A percentile compares a stretch with the other conserved stretches of the same genome.
These are phyloP conservation scores for Colletotrichum sp. DNA, from an alignment of 2,329 filamentous ascomycete species.

Conservation along the genomic window DNA sequence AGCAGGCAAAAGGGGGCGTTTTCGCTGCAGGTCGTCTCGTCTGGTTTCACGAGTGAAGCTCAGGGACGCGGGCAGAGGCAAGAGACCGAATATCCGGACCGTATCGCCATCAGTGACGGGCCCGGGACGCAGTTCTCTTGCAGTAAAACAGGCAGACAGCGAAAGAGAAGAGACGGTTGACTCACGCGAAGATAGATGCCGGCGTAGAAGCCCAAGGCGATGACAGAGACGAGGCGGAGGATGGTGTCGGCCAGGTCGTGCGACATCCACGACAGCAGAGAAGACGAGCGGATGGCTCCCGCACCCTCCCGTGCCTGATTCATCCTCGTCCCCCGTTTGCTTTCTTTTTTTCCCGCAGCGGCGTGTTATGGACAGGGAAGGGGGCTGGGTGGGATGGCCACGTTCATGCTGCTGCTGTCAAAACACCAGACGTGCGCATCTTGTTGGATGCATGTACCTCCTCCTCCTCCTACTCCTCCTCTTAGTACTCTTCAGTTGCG, in stretches of 20 bases:
- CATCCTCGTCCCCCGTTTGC: background rate
- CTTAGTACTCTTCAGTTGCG: background rate
- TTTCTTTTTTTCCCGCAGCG: background rate
- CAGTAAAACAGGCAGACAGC: background rate
- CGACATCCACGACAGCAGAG: background rate
- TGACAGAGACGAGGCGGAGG: background rate
- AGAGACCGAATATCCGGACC: background rate
- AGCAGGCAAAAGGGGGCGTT: background rate
- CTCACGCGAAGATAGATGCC: constrained; percentile 12
- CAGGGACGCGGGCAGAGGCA: background rate
- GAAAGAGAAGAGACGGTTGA: background rate
- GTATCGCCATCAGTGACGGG: background rate
- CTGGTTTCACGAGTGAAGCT: constrained; percentile 28
- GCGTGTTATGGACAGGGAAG: background rate
- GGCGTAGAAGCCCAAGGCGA: constrained; percentile 1
- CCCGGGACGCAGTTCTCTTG: background rate
- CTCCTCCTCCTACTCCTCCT: background rate
- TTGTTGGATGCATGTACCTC: background rate
- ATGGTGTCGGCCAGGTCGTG: background rate
- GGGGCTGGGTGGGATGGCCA: background rate
- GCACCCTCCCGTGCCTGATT: background rate
- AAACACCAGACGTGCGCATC: constrained; percentile 10
- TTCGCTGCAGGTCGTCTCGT: constrained; percentile 34
- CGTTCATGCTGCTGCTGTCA: constrained; percentile 15
- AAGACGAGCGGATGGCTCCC: background rate